Evolutionary conservation across 2,329 filamentous ascomycete genomes (phyloP).

Genomic region (Pezicula rhizophila): DNA sequence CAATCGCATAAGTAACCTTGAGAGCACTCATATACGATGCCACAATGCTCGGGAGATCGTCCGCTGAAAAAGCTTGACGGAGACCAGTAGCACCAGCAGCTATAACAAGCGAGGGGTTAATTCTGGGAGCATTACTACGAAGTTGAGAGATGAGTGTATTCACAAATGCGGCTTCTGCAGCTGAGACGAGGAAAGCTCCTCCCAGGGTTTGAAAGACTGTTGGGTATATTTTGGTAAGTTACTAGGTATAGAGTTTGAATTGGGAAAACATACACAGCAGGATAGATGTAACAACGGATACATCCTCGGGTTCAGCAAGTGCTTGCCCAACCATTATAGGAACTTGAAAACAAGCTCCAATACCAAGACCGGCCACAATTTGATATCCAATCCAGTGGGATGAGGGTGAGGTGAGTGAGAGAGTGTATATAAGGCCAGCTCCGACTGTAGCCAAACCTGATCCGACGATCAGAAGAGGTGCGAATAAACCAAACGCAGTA

Average conservation of each 20-base stretch:
- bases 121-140: constrained; percentile 19
- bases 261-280: too few relatives aligned
- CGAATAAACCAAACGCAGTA: constrained; percentile 34
- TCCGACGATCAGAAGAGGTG: constrained; percentile 40
- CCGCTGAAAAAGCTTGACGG: constrained; percentile 26
- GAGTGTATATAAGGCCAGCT: constrained; percentile 36
- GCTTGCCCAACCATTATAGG: constrained; percentile 46
- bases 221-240: constrained; percentile 17
- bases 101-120: constrained; percentile 30
- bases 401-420: constrained; percentile 34
- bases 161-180: constrained; percentile 45
- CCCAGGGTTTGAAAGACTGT: constrained; percentile 56
- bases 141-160: constrained; percentile 24
- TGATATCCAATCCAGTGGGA: constrained; percentile 49
- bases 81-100: constrained; percentile 37
- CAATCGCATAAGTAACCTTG: constrained; percentile 19
- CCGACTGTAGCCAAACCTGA: constrained; percentile 36
- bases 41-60: constrained; percentile 32
- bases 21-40: constrained; percentile 32
- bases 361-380: constrained; percentile 41
- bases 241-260: too few relatives aligned
- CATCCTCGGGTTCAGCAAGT: constrained; percentile 43
- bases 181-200: constrained; percentile 51
- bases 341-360: constrained; percentile 39
- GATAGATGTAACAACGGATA: constrained; percentile 49